Conservation (phyloP, 768 basidiomycete genomes). For the Suillus subaureus region DNA sequence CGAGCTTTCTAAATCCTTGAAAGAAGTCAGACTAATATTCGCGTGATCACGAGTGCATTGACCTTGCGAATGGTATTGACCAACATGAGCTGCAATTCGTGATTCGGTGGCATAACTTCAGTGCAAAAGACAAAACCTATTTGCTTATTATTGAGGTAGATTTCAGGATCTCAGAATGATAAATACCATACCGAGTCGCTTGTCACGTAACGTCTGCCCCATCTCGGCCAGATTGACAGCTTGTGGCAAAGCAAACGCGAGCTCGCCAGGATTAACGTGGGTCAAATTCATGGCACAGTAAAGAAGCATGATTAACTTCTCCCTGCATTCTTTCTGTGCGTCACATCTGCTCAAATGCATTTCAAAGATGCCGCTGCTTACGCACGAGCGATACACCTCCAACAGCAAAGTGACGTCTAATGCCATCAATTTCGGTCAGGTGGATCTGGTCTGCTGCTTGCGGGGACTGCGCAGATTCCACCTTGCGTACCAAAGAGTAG, state of each 20-base stretch:
- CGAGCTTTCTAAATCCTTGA: slow-evolving; percentile 71
- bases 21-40: slow-evolving; percentile 11
- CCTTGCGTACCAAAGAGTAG: slow-evolving; percentile 72
- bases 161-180: neutral
- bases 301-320: slow-evolving; percentile 66
- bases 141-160: slow-evolving; percentile 8
- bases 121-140: slow-evolving; percentile 80
- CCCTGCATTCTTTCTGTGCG: slow-evolving; percentile 62
- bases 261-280: slow-evolving; percentile 41
- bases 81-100: slow-evolving; percentile 80
- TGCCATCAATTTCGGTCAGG: slow-evolving; percentile 55
- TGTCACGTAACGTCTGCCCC: slow-evolving; percentile 59
- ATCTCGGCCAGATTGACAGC: slow-evolving; percentile 79
- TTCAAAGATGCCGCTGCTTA: slow-evolving; percentile 18
- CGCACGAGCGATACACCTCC: slow-evolving; percentile 53
- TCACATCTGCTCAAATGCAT: slow-evolving; percentile 12
- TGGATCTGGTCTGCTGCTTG: slow-evolving; percentile 66
- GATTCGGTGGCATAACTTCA: slow-evolving; percentile 65
- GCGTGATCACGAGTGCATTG: slow-evolving; percentile 10
- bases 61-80: slow-evolving; percentile 88
- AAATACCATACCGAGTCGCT: slow-evolving; percentile 58
- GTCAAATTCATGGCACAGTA: slow-evolving; percentile 64
- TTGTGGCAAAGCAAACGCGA: slow-evolving; percentile 75
- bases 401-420: slow-evolving; percentile 54
- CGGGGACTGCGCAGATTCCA: slow-evolving; percentile 61